phyloP scores from a whole-genome alignment of 108 stramenopile genomes.

The Mediolabrus comicus region DNA sequence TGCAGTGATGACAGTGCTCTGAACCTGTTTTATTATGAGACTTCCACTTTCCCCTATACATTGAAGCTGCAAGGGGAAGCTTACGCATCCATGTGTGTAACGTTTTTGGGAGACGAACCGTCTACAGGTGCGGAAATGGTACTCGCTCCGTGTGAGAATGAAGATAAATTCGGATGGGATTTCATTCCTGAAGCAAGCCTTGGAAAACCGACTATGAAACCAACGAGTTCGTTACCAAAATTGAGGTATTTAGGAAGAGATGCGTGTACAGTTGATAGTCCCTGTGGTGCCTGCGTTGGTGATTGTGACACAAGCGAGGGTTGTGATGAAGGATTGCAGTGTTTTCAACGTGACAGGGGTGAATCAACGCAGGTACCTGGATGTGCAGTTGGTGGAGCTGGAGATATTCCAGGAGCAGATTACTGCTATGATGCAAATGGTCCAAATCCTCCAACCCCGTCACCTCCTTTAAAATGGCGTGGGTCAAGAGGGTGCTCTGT shows the following conservation, averaged over 20 bases:
- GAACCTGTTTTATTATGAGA: slow-evolving; percentile 23
- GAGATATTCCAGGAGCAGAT: slow-evolving; percentile 39
- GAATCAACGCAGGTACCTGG: slow-evolving; percentile 40
- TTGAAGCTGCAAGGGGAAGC: slow-evolving; percentile 26
- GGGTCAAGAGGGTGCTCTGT: slow-evolving; percentile 31
- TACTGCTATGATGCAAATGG: slow-evolving; percentile 31
- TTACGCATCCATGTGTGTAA: slow-evolving; percentile 23
- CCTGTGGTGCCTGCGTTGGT: slow-evolving; percentile 33
- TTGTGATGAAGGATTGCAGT: slow-evolving; percentile 28
- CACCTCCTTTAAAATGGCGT: slow-evolving; percentile 17
- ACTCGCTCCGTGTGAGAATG: slow-evolving; percentile 9
- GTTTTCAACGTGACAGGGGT: slow-evolving; percentile 44
- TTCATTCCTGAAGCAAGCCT: slow-evolving; percentile 21
- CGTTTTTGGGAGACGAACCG: slow-evolving; percentile 22
- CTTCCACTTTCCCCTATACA: not conserved
- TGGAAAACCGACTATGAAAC: not conserved
- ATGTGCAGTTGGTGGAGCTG: slow-evolving; percentile 20
- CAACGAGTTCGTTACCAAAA: not conserved
- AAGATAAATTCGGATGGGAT: slow-evolving; percentile 39
- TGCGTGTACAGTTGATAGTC: slow-evolving; percentile 10
- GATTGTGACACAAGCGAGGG: slow-evolving; percentile 46
- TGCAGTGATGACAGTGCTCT: slow-evolving; percentile 14
- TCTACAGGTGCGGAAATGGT: slow-evolving; percentile 34
- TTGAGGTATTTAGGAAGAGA: slow-evolving; percentile 37
- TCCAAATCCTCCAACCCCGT: not conserved